Conservation (phyloP, 2,329 filamentous ascomycete species). For the Paraphaeosphaeria sporulosa region DNA sequence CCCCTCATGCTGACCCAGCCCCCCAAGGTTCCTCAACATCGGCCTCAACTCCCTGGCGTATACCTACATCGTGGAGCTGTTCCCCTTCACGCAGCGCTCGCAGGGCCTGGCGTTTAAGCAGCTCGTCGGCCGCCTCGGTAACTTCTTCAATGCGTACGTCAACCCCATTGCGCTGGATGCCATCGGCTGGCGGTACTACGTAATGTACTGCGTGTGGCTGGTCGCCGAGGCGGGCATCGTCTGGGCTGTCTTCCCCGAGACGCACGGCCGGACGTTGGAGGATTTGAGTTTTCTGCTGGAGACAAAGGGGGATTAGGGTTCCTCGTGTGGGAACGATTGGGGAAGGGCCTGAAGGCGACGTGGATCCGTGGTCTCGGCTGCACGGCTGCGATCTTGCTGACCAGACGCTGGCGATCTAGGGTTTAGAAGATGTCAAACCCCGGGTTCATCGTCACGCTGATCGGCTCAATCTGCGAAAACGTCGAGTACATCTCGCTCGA, state of each 20-base stretch:
- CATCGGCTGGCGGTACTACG: conserved; percentile 5
- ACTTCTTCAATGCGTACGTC: conserved; percentile 7
- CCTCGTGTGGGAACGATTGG: no score
- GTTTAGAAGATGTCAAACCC: not conserved
- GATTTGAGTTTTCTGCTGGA: not conserved
- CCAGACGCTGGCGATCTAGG: no score
- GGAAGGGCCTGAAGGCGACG: no score
- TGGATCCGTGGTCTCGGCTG: no score
- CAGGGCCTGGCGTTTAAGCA: conserved; percentile 4
- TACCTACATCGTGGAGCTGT: conserved; percentile 8
- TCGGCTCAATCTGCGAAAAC: conserved; percentile 20
- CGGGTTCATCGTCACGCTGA: conserved; percentile 21
- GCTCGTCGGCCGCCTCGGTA: not conserved
- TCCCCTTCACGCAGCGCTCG: conserved; percentile 6
- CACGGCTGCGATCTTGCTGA: no score
- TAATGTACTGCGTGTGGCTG: conserved; percentile 4
- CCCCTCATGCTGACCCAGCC: not conserved
- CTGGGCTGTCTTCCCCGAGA: conserved; percentile 2
- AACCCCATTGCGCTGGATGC: conserved; percentile 4
- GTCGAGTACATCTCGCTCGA: conserved; percentile 19
- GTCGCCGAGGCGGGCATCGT: not conserved
- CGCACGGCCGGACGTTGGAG: not conserved
- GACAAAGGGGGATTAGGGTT: not conserved
- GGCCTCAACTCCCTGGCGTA: conserved; percentile 2
- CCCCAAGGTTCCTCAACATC: not conserved